phyloP scores from a whole-genome alignment of 192 early-diverging fungal species.

The Coemansia sp. region DNA sequence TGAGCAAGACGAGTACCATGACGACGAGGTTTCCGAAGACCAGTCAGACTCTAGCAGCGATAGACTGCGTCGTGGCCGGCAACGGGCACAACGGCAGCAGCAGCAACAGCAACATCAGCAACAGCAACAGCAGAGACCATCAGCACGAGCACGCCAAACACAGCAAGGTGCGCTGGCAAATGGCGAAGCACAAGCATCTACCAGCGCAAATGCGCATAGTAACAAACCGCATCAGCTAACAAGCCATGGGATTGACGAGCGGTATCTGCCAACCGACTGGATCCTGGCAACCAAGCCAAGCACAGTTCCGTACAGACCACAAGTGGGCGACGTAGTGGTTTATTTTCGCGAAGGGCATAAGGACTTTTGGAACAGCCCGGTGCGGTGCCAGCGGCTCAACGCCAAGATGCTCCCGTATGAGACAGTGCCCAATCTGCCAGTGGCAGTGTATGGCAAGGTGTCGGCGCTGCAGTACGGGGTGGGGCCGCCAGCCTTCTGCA shows the following conservation, averaged over 20 bases:
- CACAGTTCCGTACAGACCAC: conserved; percentile 61
- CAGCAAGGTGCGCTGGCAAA: too few relatives aligned
- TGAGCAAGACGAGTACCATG: background rate
- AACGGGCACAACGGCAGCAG: too few relatives aligned
- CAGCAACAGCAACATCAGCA: too few relatives aligned
- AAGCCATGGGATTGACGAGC: background rate
- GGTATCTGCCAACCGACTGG: conserved; percentile 55
- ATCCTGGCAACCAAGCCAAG: conserved; percentile 41
- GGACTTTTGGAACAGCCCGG: conserved; percentile 56
- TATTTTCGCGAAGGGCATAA: conserved; percentile 59
- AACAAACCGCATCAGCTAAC: background rate
- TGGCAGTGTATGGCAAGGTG: conserved; percentile 60
- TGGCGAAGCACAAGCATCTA: too few relatives aligned
- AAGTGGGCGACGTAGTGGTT: conserved; percentile 60
- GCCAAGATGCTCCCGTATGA: conserved; percentile 51
- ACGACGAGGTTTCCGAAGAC: background rate
- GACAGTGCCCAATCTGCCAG: conserved; percentile 35
- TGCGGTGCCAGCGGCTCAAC: conserved; percentile 40
- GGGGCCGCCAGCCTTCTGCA: conserved; percentile 69
- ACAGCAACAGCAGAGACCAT: too few relatives aligned
- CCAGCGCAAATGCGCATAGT: too few relatives aligned
- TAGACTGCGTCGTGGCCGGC: too few relatives aligned
- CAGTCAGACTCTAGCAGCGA: conserved; percentile 6
- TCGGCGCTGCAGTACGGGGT: conserved; percentile 59
- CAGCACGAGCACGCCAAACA: too few relatives aligned